These are phyloP conservation scores for Cladophialophora chaetospira DNA, from an alignment of 2,329 filamentous ascomycete genomes.

Conservation along the genomic window DNA sequence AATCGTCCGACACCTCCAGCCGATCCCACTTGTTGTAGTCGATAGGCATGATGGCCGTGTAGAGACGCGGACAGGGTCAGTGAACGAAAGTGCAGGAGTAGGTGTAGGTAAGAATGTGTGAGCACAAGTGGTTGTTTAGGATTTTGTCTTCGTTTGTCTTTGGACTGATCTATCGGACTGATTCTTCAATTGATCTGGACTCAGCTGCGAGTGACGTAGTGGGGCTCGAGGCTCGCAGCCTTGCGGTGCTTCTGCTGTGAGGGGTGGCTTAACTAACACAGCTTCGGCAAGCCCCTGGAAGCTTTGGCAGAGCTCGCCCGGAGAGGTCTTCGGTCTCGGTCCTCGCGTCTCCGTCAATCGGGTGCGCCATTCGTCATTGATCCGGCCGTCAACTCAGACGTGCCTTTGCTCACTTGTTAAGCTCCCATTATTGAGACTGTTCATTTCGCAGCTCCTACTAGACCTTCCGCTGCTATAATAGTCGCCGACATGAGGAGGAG, in stretches of 20 bases:
- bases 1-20: constrained; percentile 96
- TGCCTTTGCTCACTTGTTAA: constrained; percentile 13
- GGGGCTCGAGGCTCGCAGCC: background rate
- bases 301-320: background rate
- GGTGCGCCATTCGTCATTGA: constrained; percentile 14
- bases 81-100: no score
- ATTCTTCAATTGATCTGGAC: no score
- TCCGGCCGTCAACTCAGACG: constrained; percentile 12
- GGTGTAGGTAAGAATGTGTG: no score
- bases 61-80: no score
- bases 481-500: constrained; percentile 22
- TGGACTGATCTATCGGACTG: background rate
- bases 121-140: background rate
- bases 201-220: background rate
- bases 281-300: background rate
- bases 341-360: constrained; percentile 12
- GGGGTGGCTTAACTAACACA: background rate
- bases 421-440: background rate
- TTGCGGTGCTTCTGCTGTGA: background rate
- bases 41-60: constrained; percentile 54
- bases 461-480: background rate
- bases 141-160: background rate
- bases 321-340: constrained; percentile 9
- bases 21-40: constrained; percentile 71
- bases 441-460: background rate